Evolutionary conservation across 1,284 basidiomycete genomes (phyloP).

Genomic region (Fistulinella cinereoalba): DNA sequence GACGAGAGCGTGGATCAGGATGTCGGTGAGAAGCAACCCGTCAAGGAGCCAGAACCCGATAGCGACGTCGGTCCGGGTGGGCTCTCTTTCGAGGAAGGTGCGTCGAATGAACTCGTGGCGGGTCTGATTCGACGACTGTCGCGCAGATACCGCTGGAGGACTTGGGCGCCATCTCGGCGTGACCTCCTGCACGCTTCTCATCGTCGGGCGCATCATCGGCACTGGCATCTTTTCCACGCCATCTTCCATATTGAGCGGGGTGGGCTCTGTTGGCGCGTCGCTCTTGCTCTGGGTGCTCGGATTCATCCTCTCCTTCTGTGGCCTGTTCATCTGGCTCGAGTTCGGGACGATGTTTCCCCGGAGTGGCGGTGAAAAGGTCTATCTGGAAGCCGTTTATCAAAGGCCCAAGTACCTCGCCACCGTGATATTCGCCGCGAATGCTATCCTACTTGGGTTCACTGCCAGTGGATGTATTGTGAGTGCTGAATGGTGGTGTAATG

Average conservation of each 20-base stretch:
- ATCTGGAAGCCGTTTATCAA: conserved; percentile 49
- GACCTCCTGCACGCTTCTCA: conserved; percentile 49
- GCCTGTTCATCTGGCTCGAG: conserved; percentile 56
- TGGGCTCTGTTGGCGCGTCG: conserved; percentile 51
- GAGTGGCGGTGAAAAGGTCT: conserved; percentile 57
- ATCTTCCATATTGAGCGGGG: conserved; percentile 50
- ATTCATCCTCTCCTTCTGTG: conserved; percentile 49
- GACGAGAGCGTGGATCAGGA: not conserved
- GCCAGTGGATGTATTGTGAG: conserved; percentile 57
- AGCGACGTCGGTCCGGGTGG: conserved; percentile 20
- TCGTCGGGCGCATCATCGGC: conserved; percentile 54
- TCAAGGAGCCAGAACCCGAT: not conserved
- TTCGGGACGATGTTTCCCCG: conserved; percentile 53
- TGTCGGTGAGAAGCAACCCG: not conserved
- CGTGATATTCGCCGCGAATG: conserved; percentile 46
- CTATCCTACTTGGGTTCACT: conserved; percentile 51
- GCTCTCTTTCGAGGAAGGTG: conserved; percentile 33
- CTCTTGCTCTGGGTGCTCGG: conserved; percentile 58
- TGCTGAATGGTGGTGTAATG: not conserved
- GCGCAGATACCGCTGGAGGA: conserved; percentile 43
- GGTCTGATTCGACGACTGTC: not conserved
- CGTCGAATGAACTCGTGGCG: not conserved
- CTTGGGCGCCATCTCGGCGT: conserved; percentile 52
- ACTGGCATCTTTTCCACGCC: conserved; percentile 66
- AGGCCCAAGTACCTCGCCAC: conserved; percentile 47